Percentiles rank a stretch among this genome's conserved stretches.
Conservation (phyloP, 192 early-diverging fungal genomes). For the Entomortierella lignicola region DNA sequence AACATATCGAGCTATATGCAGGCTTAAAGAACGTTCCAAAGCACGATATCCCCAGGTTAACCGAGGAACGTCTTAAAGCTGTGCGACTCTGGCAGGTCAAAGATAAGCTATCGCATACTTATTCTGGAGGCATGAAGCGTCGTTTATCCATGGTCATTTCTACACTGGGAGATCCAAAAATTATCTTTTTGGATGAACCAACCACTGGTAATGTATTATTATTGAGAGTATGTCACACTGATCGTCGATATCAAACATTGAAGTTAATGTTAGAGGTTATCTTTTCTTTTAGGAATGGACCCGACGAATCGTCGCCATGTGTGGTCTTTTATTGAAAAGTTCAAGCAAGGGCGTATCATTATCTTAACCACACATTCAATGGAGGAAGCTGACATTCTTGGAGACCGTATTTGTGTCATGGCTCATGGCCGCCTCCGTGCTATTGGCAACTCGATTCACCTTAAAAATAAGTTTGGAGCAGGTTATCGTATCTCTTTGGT, state of each 20-base stretch:
- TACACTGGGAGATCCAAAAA: constrained; percentile 76
- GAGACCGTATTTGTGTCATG: constrained; percentile 76
- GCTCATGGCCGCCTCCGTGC: constrained; percentile 71
- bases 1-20: constrained; percentile 79
- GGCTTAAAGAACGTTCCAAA: constrained; percentile 79
- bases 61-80: constrained; percentile 74
- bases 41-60: constrained; percentile 59
- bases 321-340: constrained; percentile 83
- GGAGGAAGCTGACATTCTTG: constrained; percentile 76
- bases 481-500: constrained; percentile 79
- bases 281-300: constrained; percentile 70
- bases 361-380: constrained; percentile 80
- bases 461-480: constrained; percentile 80
- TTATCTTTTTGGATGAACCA: constrained; percentile 79
- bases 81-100: constrained; percentile 76
- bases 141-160: constrained; percentile 78
- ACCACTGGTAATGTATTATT: constrained; percentile 59
- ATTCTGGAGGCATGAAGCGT: constrained; percentile 83
- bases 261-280: background rate
- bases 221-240: no score
- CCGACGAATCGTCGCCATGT: constrained; percentile 83
- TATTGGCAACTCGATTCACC: constrained; percentile 68
- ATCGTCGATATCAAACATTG: no score
- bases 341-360: constrained; percentile 78
- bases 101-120: constrained; percentile 71